These are phyloP conservation scores for Gynostemma pentaphyllum DNA, from an alignment of 306 rosid species.

Conservation along the genomic window DNA sequence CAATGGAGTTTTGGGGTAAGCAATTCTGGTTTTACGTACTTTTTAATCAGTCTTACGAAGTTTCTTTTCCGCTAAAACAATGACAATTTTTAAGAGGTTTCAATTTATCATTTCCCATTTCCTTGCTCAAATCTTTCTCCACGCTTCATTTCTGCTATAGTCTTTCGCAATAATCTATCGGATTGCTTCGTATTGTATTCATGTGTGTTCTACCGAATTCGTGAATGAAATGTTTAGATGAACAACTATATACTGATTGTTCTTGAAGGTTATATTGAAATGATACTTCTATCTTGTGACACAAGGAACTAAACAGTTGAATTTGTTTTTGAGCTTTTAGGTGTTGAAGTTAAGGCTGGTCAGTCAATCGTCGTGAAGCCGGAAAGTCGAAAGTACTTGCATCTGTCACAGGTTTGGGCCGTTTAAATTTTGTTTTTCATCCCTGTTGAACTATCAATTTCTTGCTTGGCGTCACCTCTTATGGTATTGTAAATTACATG, in stretches of 20 bases:
- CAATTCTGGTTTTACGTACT: neutral
- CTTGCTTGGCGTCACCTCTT: neutral
- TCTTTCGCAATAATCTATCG: neutral
- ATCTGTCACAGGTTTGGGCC: conserved; percentile 69
- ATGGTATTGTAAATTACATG: neutral
- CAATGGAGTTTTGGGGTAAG: conserved; percentile 92
- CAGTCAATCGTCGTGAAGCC: conserved; percentile 41
- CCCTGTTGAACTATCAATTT: neutral
- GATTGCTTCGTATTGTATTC: neutral
- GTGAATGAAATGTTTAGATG: neutral
- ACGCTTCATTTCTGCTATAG: neutral
- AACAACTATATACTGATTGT: neutral
- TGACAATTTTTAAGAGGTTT: neutral
- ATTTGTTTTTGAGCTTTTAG: conserved; percentile 15
- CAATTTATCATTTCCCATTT: neutral
- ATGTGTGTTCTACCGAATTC: neutral
- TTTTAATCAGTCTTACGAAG: neutral
- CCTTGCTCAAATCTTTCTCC: neutral
- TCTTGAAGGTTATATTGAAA: neutral
- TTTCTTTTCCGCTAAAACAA: neutral
- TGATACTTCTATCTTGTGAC: neutral
- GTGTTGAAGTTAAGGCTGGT: conserved; percentile 87
- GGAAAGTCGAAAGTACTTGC: conserved; percentile 21
- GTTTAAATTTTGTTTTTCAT: neutral
- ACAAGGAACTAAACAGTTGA: neutral